These are phyloP conservation scores for Apiotrichum akiyoshidainum DNA, from an alignment of 1,284 basidiomycete genomes.

Conservation along the genomic window DNA sequence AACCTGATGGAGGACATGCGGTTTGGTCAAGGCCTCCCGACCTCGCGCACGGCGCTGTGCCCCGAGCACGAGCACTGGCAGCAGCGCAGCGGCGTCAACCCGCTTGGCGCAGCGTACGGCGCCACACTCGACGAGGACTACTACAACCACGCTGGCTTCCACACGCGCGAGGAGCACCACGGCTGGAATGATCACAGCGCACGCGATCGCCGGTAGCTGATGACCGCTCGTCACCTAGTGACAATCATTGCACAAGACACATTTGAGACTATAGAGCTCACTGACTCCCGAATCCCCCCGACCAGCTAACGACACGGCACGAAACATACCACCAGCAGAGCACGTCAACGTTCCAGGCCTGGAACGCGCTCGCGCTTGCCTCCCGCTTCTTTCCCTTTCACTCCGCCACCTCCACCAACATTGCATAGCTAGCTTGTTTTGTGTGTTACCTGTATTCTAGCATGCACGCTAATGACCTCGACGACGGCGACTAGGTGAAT, in stretches of 20 bases:
- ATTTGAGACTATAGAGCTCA: background rate
- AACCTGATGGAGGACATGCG: conserved; percentile 35
- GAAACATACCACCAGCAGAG: background rate
- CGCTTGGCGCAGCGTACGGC: conserved; percentile 26
- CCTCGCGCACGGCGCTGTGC: conserved; percentile 29
- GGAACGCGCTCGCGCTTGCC: too few species aligned
- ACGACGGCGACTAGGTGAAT: too few species aligned
- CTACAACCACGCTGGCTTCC: conserved; percentile 19
- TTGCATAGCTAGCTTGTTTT: background rate
- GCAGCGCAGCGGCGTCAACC: conserved; percentile 36
- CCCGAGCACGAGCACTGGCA: conserved; percentile 48
- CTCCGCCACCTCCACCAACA: background rate
- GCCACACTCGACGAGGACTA: conserved; percentile 19
- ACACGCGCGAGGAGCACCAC: conserved; percentile 9
- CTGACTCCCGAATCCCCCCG: background rate
- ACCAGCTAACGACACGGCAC: background rate
- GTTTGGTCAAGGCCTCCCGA: conserved; percentile 42
- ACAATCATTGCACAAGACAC: background rate
- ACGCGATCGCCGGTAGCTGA: background rate
- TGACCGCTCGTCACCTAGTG: background rate
- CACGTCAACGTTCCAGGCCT: too few species aligned
- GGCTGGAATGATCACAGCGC: conserved; percentile 16
- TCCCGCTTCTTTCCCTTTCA: too few species aligned
- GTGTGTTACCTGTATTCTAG: conserved; percentile 1
- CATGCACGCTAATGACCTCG: background rate